phyloP scores from a whole-genome alignment of 2,329 filamentous ascomycete genomes.

The Aspergillus udagawae region DNA sequence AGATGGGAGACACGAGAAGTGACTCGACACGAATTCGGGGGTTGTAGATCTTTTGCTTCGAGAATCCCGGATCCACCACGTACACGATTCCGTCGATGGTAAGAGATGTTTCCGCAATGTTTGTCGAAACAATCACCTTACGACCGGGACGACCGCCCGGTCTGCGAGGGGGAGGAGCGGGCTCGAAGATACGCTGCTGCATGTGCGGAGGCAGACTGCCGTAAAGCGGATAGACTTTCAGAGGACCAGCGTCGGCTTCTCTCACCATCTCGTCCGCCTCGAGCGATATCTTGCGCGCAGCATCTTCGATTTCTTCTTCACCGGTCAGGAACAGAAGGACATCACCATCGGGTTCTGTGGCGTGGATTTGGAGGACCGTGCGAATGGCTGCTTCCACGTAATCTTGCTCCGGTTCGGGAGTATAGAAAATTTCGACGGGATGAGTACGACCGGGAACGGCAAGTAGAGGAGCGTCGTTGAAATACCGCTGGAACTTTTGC shows the following conservation, averaged over 20 bases:
- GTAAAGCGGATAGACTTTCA: conserved; percentile 90
- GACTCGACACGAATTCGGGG: conserved; percentile 95
- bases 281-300: conserved; percentile 82
- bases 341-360: conserved; percentile 86
- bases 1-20: conserved; percentile 94
- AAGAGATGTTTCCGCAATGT: conserved; percentile 95
- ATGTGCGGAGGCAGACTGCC: conserved; percentile 87
- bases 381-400: conserved; percentile 94
- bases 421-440: conserved; percentile 98
- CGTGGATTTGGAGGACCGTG: conserved; percentile 95
- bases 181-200: conserved; percentile 93
- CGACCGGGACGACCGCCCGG: conserved; percentile 81
- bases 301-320: conserved; percentile 98
- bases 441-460: conserved; percentile 93
- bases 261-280: conserved; percentile 88
- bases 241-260: conserved; percentile 85
- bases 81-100: conserved; percentile 99
- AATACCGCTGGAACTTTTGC: conserved; percentile 96
- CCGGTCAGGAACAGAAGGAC: conserved; percentile 93
- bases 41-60: conserved; percentile 99
- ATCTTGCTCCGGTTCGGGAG: conserved; percentile 89
- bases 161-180: conserved; percentile 68
- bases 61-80: conserved; percentile 98
- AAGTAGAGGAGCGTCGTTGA: conserved; percentile 87
- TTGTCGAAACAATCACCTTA: conserved; percentile 91